Evolutionary conservation across 2,329 filamentous ascomycete species (phyloP).

Genomic region (Amylocarpus encephaloides): DNA sequence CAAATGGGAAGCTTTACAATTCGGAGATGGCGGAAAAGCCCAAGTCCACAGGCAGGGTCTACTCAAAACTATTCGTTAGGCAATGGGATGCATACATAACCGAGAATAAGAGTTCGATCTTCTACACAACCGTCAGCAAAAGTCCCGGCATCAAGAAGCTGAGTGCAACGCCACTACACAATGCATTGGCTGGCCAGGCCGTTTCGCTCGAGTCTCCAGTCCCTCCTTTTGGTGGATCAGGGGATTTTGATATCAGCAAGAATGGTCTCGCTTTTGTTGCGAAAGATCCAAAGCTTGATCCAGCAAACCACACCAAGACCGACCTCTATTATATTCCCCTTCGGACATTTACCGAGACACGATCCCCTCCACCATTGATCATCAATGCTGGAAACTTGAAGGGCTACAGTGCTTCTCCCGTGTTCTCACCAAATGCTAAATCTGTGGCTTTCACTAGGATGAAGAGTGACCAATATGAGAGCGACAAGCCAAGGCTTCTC

Average conservation of each 20-base stretch:
- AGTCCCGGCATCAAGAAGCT: constrained; percentile 29
- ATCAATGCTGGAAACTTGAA: constrained; percentile 51
- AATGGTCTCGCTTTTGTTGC: constrained; percentile 61
- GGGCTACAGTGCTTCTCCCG: constrained; percentile 60
- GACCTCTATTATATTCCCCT: constrained; percentile 71
- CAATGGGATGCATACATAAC: constrained; percentile 78
- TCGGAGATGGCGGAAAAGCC: constrained; percentile 53
- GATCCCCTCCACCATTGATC: constrained; percentile 45
- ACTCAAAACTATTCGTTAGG: constrained; percentile 68
- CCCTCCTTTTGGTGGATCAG: constrained; percentile 69
- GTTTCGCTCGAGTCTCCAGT: constrained; percentile 57
- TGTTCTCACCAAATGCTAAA: constrained; percentile 68
- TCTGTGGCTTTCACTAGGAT: constrained; percentile 74
- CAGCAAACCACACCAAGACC: constrained; percentile 71
- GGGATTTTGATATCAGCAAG: constrained; percentile 71
- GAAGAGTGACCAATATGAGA: constrained; percentile 71
- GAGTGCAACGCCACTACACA: constrained; percentile 44
- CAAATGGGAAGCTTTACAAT: constrained; percentile 65
- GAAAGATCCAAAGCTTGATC: constrained; percentile 55
- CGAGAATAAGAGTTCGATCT: constrained; percentile 64
- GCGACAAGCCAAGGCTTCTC: constrained; percentile 66
- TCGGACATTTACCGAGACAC: constrained; percentile 48
- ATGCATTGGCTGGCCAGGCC: constrained; percentile 48
- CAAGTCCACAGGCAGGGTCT: constrained; percentile 61
- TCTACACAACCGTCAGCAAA: constrained; percentile 56